Evolutionary conservation across 108 stramenopile genomes (phyloP), one percentile per base, ranked within the genome.

Genomic region (Cylindrotheca closterium): DNA sequence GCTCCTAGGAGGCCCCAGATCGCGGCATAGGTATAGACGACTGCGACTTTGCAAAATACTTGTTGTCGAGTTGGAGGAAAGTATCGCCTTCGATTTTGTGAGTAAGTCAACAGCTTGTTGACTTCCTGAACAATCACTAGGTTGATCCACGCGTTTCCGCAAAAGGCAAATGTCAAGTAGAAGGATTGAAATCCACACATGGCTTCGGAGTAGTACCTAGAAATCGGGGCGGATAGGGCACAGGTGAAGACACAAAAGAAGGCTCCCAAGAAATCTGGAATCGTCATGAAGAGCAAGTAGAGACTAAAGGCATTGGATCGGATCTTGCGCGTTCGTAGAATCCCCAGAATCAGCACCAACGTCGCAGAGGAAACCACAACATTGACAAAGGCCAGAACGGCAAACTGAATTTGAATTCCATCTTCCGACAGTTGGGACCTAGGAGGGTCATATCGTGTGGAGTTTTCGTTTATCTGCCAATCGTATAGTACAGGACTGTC

Each of bases 101-200:
- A 70, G 28, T 29, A 26, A 26, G 28, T 47, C 26, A 72, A 30
- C 57, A 72, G 30, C 15, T 17, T 30, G 42, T 58, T 25, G 15
- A 72, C 15, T 22, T 72, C 30, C 48, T 72, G 23, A 18, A 54
- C 64, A 22, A 72, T 59, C n/a, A 72, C 57, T 15, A 65, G 65
- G 46, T 66, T 72, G 56, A 72, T 65, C 71, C 71, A 72, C 17
- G 33, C 31, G 25, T 65, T 66, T 25, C 56, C 71, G 1, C 48
- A 31, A 31, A 65, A 59, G 10, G 47, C 62, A 46, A 63, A 70
- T 23, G 32, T 46, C 17, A 63, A 26, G 31, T 70, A 70, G 26
- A 51, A 70, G n/a, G 69, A 26, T 28, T 70, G 69, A 49, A 29
- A 70, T 26, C 61, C 45, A 55, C 69, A 70, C 69, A 62, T 63